phyloP scores from a whole-genome alignment of 225 moss, liverwort and hornwort genomes.

The Climacium dendroides region DNA sequence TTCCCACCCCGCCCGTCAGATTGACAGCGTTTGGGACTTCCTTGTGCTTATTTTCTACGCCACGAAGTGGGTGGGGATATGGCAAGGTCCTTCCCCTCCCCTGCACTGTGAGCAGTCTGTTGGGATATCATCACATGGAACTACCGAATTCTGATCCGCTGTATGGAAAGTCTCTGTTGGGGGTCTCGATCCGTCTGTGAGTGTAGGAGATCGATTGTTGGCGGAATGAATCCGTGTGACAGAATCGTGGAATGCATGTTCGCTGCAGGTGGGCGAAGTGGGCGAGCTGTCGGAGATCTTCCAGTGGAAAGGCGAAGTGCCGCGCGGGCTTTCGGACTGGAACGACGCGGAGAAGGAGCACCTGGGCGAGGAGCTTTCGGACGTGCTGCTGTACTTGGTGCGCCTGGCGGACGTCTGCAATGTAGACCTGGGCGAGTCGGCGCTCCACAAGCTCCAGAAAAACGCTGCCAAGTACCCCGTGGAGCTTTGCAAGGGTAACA shows the following conservation, averaged over 20 bases:
- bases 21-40: not conserved
- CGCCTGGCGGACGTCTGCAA: conserved; percentile 95
- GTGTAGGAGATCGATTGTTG: not conserved
- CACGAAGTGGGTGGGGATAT: not conserved
- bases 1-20: not conserved
- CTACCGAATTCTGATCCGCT: not conserved
- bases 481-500: conserved; percentile 84
- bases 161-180: not conserved
- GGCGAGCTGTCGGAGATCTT: conserved; percentile 98
- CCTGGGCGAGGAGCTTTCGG: conserved; percentile 92
- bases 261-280: conserved; percentile 84
- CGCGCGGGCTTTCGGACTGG: conserved; percentile 93
- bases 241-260: not conserved
- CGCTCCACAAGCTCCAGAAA: conserved; percentile 79
- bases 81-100: not conserved
- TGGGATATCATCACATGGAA: not conserved
- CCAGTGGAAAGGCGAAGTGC: conserved; percentile 99
- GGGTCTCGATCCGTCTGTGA: not conserved
- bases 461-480: conserved; percentile 93
- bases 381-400: conserved; percentile 86
- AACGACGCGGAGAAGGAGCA: conserved; percentile 87
- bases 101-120: not conserved
- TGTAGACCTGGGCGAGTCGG: conserved; percentile 89
- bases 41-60: not conserved
- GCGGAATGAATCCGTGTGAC: too few species aligned